These are phyloP conservation scores for Leccinellum luteum DNA, from an alignment of 768 basidiomycete species.

Conservation along the genomic window DNA sequence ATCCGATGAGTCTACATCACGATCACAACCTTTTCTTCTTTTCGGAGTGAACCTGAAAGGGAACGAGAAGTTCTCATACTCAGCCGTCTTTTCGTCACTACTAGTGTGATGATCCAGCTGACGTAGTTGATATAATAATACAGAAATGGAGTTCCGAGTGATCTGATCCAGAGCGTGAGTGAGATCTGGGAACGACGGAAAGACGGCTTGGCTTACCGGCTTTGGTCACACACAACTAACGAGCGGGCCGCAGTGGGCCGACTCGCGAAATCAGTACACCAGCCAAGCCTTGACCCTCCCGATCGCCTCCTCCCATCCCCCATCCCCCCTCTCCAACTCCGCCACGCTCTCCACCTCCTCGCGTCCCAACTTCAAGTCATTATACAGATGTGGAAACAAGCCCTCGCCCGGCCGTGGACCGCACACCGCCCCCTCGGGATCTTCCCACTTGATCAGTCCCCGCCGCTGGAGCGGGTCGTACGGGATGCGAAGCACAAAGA, in stretches of 20 bases:
- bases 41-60: not conserved
- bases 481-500: slow-evolving; percentile 44
- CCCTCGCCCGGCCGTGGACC: slow-evolving; percentile 45
- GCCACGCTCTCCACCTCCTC: slow-evolving; percentile 44
- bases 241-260: too few relatives aligned
- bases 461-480: slow-evolving; percentile 38
- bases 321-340: slow-evolving; percentile 22
- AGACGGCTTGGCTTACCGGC: not conserved
- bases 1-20: not conserved
- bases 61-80: not conserved
- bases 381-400: slow-evolving; percentile 56
- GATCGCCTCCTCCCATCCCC: slow-evolving; percentile 35
- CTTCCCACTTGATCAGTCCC: slow-evolving; percentile 47
- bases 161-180: not conserved
- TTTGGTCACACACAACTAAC: too few relatives aligned
- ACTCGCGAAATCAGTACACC: slow-evolving; percentile 25
- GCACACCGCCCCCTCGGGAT: slow-evolving; percentile 37
- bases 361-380: slow-evolving; percentile 41
- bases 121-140: not conserved
- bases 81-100: not conserved
- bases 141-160: not conserved
- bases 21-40: not conserved
- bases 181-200: not conserved
- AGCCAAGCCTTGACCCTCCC: slow-evolving; percentile 30
- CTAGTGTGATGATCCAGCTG: not conserved